Evolutionary conservation across 2,329 filamentous ascomycete genomes (phyloP), one percentile per base, ranked within the genome.

Genomic region (Alternaria solani): DNA sequence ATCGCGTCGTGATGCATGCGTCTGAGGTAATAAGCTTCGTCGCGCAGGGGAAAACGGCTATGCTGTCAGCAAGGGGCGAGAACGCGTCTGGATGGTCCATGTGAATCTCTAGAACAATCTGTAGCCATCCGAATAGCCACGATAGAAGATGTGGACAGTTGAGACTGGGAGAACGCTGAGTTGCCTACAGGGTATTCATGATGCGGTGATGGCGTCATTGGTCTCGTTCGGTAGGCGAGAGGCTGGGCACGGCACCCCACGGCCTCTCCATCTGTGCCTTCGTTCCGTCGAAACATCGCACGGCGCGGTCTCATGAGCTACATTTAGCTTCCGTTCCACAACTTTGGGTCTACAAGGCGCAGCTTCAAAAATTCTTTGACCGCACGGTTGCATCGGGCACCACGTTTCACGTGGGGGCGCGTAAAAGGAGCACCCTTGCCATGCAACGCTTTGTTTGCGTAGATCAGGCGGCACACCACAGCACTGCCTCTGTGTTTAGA

Each of bases 371-470:
- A 14, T 47, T 36, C 59, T 61, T 61, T 61, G 55, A 59, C 20
- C 32, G 16, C 12, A 44, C 42, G 18, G 42, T 41, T 44, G 56
- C 55, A 51, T 54, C 38, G 41, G 23, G 41, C 23, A 51, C 16
- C n/a, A 23, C 52, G 59, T 63, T 60, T 55, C 51, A 46, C 16
- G 38, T 54, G 41, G 51, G 58, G 48, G 43, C 36, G 46, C 18
- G 20, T 34, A 7, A 43, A 42, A 61, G 23, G 54, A 16, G 38
- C 46, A 57, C 61, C 63, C 62, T 67, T 48, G 49, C 38, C 20
- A 36, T 53, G 41, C 32, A 32, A 25, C 30, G 42, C 63, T 68
- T 68, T 67, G 64, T 65, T 67, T 57, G 60, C 57, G 51, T 57
- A 59, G 60, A 42, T 18, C 42, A 49, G 36, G 38, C 54, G 64